These are phyloP conservation scores for Aureobasidium sp. DNA, from an alignment of 2,329 filamentous ascomycete genomes.

Conservation along the genomic window DNA sequence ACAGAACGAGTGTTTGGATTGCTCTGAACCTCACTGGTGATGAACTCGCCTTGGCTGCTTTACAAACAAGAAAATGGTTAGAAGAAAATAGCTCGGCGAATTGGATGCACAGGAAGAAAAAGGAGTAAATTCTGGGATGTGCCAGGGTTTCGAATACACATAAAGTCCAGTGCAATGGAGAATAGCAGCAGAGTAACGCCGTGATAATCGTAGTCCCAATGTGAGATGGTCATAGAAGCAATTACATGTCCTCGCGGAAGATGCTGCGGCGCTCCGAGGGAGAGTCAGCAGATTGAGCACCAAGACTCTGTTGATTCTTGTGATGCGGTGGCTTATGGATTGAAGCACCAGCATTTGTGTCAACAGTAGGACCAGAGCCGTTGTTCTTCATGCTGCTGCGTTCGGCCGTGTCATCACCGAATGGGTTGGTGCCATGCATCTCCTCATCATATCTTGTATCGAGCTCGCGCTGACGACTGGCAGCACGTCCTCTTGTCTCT, in stretches of 20 bases:
- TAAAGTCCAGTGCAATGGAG: neutral
- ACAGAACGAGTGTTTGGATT: neutral
- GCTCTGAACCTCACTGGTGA: neutral
- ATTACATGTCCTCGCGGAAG: conserved; percentile 61
- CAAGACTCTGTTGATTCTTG: conserved; percentile 30
- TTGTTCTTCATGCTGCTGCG: conserved; percentile 61
- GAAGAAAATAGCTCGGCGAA: neutral
- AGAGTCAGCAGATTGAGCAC: conserved; percentile 42
- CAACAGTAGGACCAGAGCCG: conserved; percentile 61
- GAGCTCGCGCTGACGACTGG: conserved; percentile 43
- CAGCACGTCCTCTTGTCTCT: conserved; percentile 38
- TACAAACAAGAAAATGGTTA: neutral
- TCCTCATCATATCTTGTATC: conserved; percentile 41
- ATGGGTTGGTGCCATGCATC: conserved; percentile 53
- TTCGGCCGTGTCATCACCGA: conserved; percentile 58
- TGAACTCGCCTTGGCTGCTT: neutral
- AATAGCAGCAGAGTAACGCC: conserved; percentile 1
- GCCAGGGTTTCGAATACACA: neutral
- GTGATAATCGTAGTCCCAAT: neutral
- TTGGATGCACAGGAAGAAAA: neutral
- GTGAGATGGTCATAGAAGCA: neutral
- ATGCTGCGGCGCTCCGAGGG: conserved; percentile 63
- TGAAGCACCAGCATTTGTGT: conserved; percentile 37
- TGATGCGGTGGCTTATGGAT: conserved; percentile 32
- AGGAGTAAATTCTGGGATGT: neutral